Evolutionary conservation across 2,329 filamentous ascomycete species (phyloP), one percentile per base, ranked within the genome.

Genomic region (Cercospora nicotianae): DNA sequence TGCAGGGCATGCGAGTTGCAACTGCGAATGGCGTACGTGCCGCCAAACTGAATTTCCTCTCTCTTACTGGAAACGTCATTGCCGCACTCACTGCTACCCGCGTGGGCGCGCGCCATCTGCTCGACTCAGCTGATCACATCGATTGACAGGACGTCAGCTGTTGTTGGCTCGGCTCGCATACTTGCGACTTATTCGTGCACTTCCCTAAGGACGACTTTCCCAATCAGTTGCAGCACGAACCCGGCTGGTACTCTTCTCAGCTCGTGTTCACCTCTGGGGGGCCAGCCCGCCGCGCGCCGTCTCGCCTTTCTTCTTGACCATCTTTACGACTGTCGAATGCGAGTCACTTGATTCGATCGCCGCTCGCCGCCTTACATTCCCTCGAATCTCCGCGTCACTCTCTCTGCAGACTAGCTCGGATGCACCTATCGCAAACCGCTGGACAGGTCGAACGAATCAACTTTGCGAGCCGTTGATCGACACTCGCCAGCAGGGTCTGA

Each of bases 371-470:
- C 66, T 69, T 66, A 63, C 67, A 69, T 69, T 67, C 65, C 53
- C 57, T 70, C 71, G 69, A 69, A 72, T 72, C 65, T 72, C 69
- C 69, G 66, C 67, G 63, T 65, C 69, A 67, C 48, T 16, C 67
- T 68, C 58, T 66, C 67, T 69, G 65, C 70, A 72, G 69, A 59
- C 64, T 70, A 69, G 70, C 68, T 62, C 66, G 65, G 26, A 61
- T 64, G 48, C 66, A 70, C 63, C 65, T 36, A 61, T 60, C 67
- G 67, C 62, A 63, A 62, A 53, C 23, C 58, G 65, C 60, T 53
- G 42, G 28, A 67, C 60, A 26, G 39, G 62, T 31, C 45, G 64
- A 66, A 62, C 70, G 65, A 71, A 72, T 72, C 70, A 71, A 48
- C 63, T 66, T 63, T 66, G 63, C 33, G 61, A 62, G 63, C 60